Base-by-base conservation (phyloP, 805 yeast genomes). In the Hanseniaspora mollemarum region DNA sequence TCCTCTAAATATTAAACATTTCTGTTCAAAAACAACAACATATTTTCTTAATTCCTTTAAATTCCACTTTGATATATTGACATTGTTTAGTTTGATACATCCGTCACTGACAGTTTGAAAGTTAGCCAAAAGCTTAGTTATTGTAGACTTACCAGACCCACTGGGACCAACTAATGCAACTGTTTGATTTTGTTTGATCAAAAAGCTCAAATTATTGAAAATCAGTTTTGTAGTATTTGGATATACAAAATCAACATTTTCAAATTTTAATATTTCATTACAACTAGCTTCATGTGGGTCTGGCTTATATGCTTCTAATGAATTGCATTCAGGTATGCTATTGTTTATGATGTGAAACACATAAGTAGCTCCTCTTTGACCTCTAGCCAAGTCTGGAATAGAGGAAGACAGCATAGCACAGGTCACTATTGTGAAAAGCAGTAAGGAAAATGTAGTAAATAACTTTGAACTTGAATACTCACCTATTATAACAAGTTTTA, bases 131-230 rank as follows among this genome's bases (percentile, higher is more conserved):
- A 88, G 57, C 1, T 72, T 68, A 0, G 78, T 65, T 1, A 90
- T 54, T 0, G 97, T 87, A 0, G 96, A 83, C 63, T 92, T 92
- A 0, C 99, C 99, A 13, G 82, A 74, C 0, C 99, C 99, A 1
- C 96, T 85, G 32, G 75, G 78, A 0, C 98, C 99, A 2, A 81
- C 76, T 1, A 92, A 63, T 0, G 85, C 92, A 19, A 83, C 68
- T 0, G 75, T 68, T 51, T 77, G 76, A 18, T 76, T 75, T 10
- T 66, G 57, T 0, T 58, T 26, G 1, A 88, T 61, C 0, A 53
- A 39, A 29, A 82, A 65, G 9, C 64, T 62, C 6, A 83, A 57
- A 28, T 71, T 57, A 1, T 67, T 63, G 29, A 82, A 67, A 2
- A 74, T 67, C 6, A 51, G 51, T 1, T 61, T 49, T 0, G 63